phyloP scores from a whole-genome alignment of 768 basidiomycete genomes.

The Strobilomyces dryophilus region DNA sequence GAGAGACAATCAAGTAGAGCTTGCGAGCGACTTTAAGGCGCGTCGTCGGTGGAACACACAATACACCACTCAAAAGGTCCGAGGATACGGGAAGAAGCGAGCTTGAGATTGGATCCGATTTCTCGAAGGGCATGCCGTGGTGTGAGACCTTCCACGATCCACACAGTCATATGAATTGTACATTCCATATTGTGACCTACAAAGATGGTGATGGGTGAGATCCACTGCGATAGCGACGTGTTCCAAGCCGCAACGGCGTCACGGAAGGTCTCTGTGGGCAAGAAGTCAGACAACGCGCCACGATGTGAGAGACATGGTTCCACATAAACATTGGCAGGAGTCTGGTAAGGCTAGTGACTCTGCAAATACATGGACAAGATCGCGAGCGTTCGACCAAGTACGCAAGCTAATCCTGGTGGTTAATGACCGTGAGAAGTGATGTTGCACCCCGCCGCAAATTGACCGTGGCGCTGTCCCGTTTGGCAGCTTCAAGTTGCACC shows the following conservation, averaged over 20 bases:
- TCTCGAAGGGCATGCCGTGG: background rate
- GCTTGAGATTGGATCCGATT: background rate
- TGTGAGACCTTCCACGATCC: background rate
- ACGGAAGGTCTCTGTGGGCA: background rate
- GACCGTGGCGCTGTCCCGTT: background rate
- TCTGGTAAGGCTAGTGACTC: too few species aligned
- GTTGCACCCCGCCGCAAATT: background rate
- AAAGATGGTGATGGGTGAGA: too few species aligned
- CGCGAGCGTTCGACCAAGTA: background rate
- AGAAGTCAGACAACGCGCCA: background rate
- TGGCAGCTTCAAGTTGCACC: background rate
- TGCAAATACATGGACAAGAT: background rate
- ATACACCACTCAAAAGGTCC: background rate
- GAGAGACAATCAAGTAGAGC: background rate
- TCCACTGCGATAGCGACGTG: too few species aligned
- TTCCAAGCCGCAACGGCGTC: background rate
- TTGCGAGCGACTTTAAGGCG: background rate
- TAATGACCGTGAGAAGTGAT: background rate
- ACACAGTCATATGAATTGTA: background rate
- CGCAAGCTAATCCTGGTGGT: background rate
- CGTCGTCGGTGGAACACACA: background rate
- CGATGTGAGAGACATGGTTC: background rate
- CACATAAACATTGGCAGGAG: too few species aligned
- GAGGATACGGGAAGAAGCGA: background rate
- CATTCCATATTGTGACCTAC: background rate